A percentile compares a stretch with the other conserved stretches of the same genome.
Conservation (phyloP, 2,329 filamentous ascomycete genomes). For the Zalaria sp. region DNA sequence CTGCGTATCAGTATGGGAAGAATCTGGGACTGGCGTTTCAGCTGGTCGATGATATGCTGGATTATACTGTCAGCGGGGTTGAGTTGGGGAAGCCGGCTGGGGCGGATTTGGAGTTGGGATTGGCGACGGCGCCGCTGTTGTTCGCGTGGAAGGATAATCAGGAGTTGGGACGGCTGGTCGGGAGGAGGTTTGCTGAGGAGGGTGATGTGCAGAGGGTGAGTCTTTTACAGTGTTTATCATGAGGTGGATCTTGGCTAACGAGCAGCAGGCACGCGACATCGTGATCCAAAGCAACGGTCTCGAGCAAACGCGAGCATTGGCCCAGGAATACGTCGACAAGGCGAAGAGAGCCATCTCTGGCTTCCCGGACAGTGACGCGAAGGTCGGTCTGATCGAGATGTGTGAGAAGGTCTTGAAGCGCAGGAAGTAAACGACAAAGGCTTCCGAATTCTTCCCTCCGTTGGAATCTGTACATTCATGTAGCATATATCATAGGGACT, state of each 20-base stretch:
- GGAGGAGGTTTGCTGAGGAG: constrained; percentile 70
- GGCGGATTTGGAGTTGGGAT: constrained; percentile 80
- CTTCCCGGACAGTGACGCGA: constrained; percentile 92
- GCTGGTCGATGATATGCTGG: constrained; percentile 93
- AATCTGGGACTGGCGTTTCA: constrained; percentile 94
- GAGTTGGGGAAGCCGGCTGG: constrained; percentile 92
- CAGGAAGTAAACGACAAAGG: constrained; percentile 47
- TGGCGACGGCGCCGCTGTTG: constrained; percentile 83
- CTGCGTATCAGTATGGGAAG: constrained; percentile 82
- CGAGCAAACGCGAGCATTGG: constrained; percentile 79
- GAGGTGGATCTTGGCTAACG: constrained; percentile 11
- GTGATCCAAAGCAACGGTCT: constrained; percentile 76
- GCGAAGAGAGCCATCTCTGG: constrained; percentile 69
- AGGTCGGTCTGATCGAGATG: constrained; percentile 84
- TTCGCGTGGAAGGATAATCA: constrained; percentile 79
- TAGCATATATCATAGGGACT: too few relatives aligned
- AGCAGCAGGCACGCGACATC: constrained; percentile 62
- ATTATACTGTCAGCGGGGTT: constrained; percentile 75
- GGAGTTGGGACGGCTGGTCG: constrained; percentile 75
- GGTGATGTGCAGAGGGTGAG: constrained; percentile 77
- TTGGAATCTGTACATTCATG: too few relatives aligned
- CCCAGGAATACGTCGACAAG: constrained; percentile 79
- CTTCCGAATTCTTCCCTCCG: too few relatives aligned
- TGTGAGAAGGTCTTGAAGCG: constrained; percentile 81
- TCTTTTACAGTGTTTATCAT: constrained; percentile 7